Evolutionary conservation across 2,329 filamentous ascomycete genomes (phyloP).

Genomic region (Colletotrichum sp.): DNA sequence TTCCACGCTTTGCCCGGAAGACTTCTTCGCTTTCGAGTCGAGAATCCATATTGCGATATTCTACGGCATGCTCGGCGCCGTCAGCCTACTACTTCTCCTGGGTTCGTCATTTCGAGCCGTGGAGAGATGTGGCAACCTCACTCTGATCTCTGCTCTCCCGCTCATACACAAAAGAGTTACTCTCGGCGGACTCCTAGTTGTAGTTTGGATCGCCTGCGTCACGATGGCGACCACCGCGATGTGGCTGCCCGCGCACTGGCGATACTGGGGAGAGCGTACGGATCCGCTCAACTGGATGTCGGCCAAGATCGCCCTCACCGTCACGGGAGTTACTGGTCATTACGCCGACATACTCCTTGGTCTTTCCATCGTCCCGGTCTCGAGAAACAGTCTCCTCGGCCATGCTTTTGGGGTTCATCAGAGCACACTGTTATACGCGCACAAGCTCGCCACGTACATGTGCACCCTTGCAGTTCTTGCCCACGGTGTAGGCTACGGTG

Average conservation of each 20-base stretch:
- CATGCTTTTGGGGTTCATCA: conserved; percentile 16
- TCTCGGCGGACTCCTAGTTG: neutral
- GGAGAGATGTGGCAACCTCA: neutral
- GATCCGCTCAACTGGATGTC: conserved; percentile 9
- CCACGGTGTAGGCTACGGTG: conserved; percentile 16
- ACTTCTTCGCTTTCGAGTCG: conserved; percentile 13
- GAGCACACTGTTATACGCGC: conserved; percentile 19
- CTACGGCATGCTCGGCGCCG: conserved; percentile 11
- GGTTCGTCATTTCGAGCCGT: neutral
- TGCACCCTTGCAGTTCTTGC: neutral
- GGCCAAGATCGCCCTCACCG: conserved; percentile 10
- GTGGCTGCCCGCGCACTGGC: conserved; percentile 6
- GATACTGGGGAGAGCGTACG: conserved; percentile 7
- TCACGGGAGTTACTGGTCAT: conserved; percentile 20
- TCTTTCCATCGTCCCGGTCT: conserved; percentile 17
- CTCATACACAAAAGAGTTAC: neutral
- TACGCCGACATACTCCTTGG: conserved; percentile 21
- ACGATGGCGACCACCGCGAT: neutral
- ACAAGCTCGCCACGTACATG: conserved; percentile 12
- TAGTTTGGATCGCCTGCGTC: conserved; percentile 9
- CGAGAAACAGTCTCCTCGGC: conserved; percentile 17
- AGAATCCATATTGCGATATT: conserved; percentile 14
- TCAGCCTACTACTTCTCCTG: neutral
- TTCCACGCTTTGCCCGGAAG: conserved; percentile 17
- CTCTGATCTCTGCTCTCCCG: neutral